Base-by-base conservation (phyloP, 352 stramenopile genomes). In the Thalassiosira ordinaria region DNA sequence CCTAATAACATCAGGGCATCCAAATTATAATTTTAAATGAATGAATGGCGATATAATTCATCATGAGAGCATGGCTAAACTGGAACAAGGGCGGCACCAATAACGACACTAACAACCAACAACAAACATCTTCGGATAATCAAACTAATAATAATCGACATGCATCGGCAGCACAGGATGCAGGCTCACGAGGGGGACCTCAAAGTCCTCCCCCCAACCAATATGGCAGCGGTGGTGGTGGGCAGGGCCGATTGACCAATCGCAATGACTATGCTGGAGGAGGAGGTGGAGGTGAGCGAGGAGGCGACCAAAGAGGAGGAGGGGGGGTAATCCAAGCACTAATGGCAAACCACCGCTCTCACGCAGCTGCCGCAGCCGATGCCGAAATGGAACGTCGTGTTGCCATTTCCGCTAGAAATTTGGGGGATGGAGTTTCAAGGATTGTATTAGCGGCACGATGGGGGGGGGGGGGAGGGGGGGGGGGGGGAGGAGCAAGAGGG, bases 331-430 rank as follows among this genome's bases (percentile, higher is more conserved):
- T 86, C 51, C 79, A 86, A 77, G 74, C 79, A 18, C 74, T 86
- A 8, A 86, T 86, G 79, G 79, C 79, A 37, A 64, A 60, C 8
- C 77, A 72, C 13, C 26, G 66, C 41, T 60, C 53, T 22, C 57
- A 63, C 29, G 49, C 47, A n/a, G 53, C 70, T 26, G 70, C 78
- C 29, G 55, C 61, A 18, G 74, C 61, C 31, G 86, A 92, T 72
- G 85, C 89, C 33, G 85, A 90, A 71, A 90, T 92, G 63, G 89
- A 94, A 80, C 83, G 87, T 4, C 80, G 82, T 14, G 86, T 93
- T 3, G 76, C 76, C 35, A 81, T 89, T 11, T 78, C 80, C 1
- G 89, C 89, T 20, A 26, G 87, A 6, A 92, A 90, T 77, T 66
- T 94, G 24, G 87, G 87, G 11, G 84, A 92, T 60, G 82, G 80